phyloP scores from a whole-genome alignment of 352 stramenopile genomes.

The Phytophthora constricta region DNA sequence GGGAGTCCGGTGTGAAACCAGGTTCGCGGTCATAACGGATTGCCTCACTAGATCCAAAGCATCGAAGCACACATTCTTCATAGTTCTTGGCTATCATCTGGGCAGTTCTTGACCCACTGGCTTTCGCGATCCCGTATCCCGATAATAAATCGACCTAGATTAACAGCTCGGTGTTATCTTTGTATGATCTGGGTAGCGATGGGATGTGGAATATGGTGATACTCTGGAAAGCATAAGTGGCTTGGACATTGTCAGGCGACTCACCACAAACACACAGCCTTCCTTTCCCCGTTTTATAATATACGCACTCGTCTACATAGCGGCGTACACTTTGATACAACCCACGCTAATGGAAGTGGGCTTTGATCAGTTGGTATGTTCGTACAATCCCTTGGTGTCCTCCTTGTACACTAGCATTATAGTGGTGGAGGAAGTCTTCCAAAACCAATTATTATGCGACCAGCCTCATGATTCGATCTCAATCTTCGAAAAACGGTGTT shows the following conservation, averaged over 20 bases:
- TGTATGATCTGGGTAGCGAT: constrained; percentile 22
- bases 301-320: neutral
- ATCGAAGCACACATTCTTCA: constrained; percentile 2
- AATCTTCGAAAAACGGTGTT: too few relatives aligned
- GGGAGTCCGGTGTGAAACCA: constrained; percentile 11
- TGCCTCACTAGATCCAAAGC: constrained; percentile 16
- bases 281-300: constrained; percentile 26
- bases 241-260: constrained; percentile 23
- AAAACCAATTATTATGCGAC: too few relatives aligned
- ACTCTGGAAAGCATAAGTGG: constrained; percentile 25
- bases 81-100: neutral
- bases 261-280: neutral
- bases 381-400: too few relatives aligned
- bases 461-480: too few relatives aligned
- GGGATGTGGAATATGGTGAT: constrained; percentile 34
- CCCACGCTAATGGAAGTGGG: neutral
- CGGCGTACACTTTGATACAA: neutral
- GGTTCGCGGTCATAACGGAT: constrained; percentile 26
- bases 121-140: neutral
- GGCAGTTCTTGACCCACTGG: neutral
- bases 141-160: neutral
- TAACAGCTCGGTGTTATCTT: constrained; percentile 21
- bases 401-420: too few relatives aligned
- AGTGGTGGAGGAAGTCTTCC: too few relatives aligned
- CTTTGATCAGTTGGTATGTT: neutral